Percentiles rank a stretch among this genome's conserved stretches.
Conservation (phyloP, 2,329 filamentous ascomycete genomes). For the Ophiostoma triangulosporum region DNA sequence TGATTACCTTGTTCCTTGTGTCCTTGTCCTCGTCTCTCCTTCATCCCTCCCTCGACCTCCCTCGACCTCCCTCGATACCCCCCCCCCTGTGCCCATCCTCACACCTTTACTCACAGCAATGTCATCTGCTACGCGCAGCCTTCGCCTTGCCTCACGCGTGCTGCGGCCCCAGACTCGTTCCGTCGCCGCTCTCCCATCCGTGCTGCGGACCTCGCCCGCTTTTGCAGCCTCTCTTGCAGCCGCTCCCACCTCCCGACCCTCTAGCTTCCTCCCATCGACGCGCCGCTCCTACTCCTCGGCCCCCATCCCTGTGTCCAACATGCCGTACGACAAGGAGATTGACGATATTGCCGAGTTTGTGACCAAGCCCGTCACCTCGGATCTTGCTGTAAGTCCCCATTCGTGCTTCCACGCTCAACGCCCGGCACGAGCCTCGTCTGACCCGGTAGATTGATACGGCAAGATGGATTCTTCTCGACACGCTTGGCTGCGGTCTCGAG, state of each 20-base stretch:
- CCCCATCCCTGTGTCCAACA: conserved; percentile 34
- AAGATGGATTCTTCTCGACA: conserved; percentile 92
- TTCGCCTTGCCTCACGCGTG: conserved; percentile 41
- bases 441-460: conserved; percentile 62
- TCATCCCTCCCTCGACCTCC: not conserved
- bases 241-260: conserved; percentile 14
- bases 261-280: conserved; percentile 21
- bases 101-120: conserved; percentile 22
- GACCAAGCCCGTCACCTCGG: conserved; percentile 79
- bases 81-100: not conserved
- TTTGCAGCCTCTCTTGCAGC: conserved; percentile 20
- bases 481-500: conserved; percentile 90
- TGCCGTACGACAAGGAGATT: conserved; percentile 81
- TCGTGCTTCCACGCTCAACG: not conserved
- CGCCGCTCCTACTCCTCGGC: conserved; percentile 33
- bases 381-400: conserved; percentile 62
- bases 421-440: not conserved
- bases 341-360: conserved; percentile 91
- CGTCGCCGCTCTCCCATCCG: conserved; percentile 9
- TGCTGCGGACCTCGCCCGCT: conserved; percentile 21
- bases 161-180: conserved; percentile 32
- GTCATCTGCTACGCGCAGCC: conserved; percentile 41
- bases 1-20: not conserved
- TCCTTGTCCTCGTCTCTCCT: not conserved
- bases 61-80: not conserved